phyloP scores from a whole-genome alignment of 164 flowering plant genomes.

The Magnolia kwangsiensis region DNA sequence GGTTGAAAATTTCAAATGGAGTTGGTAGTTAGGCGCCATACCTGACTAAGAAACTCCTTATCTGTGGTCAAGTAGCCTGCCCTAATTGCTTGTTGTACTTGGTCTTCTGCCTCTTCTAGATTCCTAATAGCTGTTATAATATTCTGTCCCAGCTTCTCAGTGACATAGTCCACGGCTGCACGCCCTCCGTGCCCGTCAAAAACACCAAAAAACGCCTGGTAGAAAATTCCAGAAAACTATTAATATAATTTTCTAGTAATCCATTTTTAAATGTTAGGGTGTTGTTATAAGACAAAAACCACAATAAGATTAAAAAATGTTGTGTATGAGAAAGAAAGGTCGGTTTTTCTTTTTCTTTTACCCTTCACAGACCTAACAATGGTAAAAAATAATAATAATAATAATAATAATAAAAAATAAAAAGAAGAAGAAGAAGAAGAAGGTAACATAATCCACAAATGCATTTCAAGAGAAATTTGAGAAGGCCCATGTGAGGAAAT shows the following conservation, averaged over 20 bases:
- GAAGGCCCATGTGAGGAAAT: too few relatives aligned
- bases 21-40: background rate
- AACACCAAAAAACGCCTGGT: slow-evolving; percentile 51
- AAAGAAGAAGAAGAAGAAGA: too few relatives aligned
- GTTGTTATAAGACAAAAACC: too few relatives aligned
- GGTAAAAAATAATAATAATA: too few relatives aligned
- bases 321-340: too few relatives aligned
- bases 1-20: background rate
- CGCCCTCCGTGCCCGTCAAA: slow-evolving; percentile 62
- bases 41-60: slow-evolving; percentile 43
- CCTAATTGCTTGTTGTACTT: slow-evolving; percentile 32
- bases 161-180: slow-evolving; percentile 45
- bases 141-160: slow-evolving; percentile 44
- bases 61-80: slow-evolving; percentile 41
- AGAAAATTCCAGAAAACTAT: background rate
- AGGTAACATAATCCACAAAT: too few relatives aligned
- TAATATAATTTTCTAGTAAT: background rate
- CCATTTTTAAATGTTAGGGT: background rate
- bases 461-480: too few relatives aligned
- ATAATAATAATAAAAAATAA: too few relatives aligned
- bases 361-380: too few relatives aligned
- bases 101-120: slow-evolving; percentile 3
- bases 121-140: slow-evolving; percentile 24
- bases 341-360: too few relatives aligned
- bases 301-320: too few relatives aligned